Evolutionary conservation across 2,329 filamentous ascomycete genomes (phyloP).

Genomic region (Xylariaceae sp.): DNA sequence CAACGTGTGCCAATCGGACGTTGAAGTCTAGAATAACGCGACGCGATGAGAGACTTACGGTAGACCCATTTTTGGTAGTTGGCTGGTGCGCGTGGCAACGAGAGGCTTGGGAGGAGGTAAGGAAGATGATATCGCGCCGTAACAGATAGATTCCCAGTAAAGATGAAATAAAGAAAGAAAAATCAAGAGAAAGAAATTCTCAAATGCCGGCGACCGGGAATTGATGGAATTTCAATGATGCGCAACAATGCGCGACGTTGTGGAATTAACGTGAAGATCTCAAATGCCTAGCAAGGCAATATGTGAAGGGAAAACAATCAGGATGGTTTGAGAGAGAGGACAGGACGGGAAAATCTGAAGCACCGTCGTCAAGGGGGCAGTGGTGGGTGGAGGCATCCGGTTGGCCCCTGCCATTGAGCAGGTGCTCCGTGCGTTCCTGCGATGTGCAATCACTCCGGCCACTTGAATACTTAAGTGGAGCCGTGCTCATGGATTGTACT

Average conservation of each 20-base stretch:
- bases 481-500: too few relatives aligned
- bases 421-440: not conserved
- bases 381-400: too few relatives aligned
- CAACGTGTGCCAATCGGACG: constrained; percentile 8
- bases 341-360: not conserved
- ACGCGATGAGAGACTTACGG: constrained; percentile 45
- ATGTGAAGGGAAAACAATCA: not conserved
- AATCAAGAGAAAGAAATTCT: not conserved
- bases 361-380: not conserved
- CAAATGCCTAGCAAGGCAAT: not conserved
- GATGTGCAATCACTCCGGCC: too few relatives aligned
- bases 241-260: constrained; percentile 14
- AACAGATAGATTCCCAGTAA: not conserved
- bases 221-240: constrained; percentile 12
- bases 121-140: constrained; percentile 1
- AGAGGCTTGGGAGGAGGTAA: not conserved
- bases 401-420: not conserved
- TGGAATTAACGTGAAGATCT: not conserved
- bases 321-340: not conserved
- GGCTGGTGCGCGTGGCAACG: constrained; percentile 21
- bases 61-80: constrained; percentile 45
- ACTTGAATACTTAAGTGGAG: too few relatives aligned
- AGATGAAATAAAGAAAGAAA: not conserved
- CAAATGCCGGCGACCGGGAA: constrained; percentile 3
- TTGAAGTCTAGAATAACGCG: constrained; percentile 14